Evolutionary conservation across 257 asterid genomes (phyloP).

Genomic region (Solanum bulbocastanum): DNA sequence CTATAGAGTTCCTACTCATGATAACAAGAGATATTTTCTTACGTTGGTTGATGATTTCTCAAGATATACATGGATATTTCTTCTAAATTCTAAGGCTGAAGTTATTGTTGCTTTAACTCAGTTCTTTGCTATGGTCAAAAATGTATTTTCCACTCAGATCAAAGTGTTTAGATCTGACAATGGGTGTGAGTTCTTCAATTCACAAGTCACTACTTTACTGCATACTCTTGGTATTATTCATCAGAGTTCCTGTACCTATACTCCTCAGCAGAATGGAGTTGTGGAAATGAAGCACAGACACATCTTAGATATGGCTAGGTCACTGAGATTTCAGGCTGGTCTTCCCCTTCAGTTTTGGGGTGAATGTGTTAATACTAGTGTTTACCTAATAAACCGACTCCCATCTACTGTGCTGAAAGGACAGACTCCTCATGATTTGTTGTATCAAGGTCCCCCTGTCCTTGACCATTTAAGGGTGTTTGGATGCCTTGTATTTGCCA

Average conservation of each 20-base stretch:
- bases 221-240: too few relatives aligned
- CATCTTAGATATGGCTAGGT: neutral
- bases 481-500: neutral
- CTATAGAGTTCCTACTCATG: neutral
- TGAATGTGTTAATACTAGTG: neutral
- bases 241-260: too few relatives aligned
- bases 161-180: too few relatives aligned
- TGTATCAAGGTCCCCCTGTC: neutral
- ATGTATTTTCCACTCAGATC: too few relatives aligned
- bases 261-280: too few relatives aligned
- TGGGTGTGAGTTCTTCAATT: too few relatives aligned
- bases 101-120: neutral
- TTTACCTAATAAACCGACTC: fast-evolving
- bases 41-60: neutral
- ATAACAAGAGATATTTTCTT: too few relatives aligned
- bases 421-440: neutral
- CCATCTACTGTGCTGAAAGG: neutral
- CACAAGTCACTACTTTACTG: too few relatives aligned
- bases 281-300: too few relatives aligned
- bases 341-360: neutral
- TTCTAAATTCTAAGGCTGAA: too few relatives aligned
- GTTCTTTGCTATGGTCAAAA: neutral
- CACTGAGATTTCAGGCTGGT: neutral
- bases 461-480: neutral
- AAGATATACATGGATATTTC: neutral